Base-by-base conservation (phyloP, 345 rosid species). In the Camelina laxa region DNA sequence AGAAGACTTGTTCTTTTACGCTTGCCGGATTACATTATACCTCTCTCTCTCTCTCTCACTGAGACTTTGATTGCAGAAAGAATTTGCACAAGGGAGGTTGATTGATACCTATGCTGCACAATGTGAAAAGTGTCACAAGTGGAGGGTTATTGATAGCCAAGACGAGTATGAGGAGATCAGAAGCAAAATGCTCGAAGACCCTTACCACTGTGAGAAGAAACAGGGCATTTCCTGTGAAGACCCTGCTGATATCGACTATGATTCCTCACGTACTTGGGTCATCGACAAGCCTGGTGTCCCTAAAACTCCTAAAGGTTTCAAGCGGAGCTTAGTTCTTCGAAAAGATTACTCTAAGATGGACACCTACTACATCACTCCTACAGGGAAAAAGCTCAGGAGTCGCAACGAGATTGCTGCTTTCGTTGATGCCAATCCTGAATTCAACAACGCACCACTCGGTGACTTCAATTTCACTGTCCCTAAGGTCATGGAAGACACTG, bases 281-380 rank as follows among this genome's bases (percentile, higher is more conserved):
- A 83, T 91, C 8, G 98, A 93, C 82, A 89, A 55, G 83, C 97
- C 97, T 53, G 91, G 91, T 75, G 19, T 90, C 38, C 96, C 98
- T 1, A 92, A 85, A 83, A 88, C 98, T 0, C 98, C 98, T 0
- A 69, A 60, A 74, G 98, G 98, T 67, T 93, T 93, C 82, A 88
- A 83, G 81, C 76, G 98, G 65, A 86, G 84, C 75, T 80, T 93
- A 68, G 81, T 87, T 51, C 87, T 93, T 2, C 75, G 98, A 39
- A 84, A 42, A 67, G 98, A 93, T 65, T 89, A 77, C 80, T 89
- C 97, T 19, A 93, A 88, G 84, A 74, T 93, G 83, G 98, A 93
- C 69, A 87, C 96, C 19, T 91, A 93, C 84, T 93, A 90, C 83
- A 77, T 93, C 1, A 80, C 97, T 4, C 87, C 91, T 0, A 81